A percentile compares a stretch with the other conserved stretches of the same genome.
Conservation (phyloP, 2,329 filamentous ascomycete genomes). For the Phialophora tarda region DNA sequence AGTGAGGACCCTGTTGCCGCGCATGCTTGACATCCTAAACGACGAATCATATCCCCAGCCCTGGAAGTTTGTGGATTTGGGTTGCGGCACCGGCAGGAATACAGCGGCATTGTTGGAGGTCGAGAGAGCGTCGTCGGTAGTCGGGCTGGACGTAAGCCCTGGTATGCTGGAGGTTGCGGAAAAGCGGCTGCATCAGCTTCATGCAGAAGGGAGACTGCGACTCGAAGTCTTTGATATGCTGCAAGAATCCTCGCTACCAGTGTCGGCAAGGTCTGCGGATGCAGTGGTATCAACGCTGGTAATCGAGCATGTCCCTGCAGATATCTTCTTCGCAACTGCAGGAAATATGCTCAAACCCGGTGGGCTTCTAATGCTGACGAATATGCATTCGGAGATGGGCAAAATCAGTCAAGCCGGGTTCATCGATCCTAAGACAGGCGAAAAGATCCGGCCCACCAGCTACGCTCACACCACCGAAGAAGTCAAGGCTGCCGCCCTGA, state of each 20-base stretch:
- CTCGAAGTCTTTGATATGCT: constrained; percentile 52
- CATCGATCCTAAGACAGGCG: constrained; percentile 57
- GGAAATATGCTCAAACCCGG: constrained; percentile 52
- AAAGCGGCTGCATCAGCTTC: constrained; percentile 15
- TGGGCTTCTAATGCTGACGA: constrained; percentile 65
- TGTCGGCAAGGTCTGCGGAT: constrained; percentile 36
- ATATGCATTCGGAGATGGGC: constrained; percentile 70
- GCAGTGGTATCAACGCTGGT: constrained; percentile 65
- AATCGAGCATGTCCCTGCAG: constrained; percentile 64
- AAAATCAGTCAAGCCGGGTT: constrained; percentile 66
- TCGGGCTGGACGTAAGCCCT: constrained; percentile 62
- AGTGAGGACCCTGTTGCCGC: constrained; percentile 58
- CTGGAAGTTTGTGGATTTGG: constrained; percentile 62
- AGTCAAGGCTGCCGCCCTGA: constrained; percentile 57
- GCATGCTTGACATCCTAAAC: constrained; percentile 50
- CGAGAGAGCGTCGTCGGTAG: constrained; percentile 45
- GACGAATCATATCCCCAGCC: constrained; percentile 24
- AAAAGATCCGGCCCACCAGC: constrained; percentile 65
- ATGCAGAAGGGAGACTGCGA: constrained; percentile 25
- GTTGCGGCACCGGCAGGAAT: constrained; percentile 70
- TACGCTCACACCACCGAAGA: constrained; percentile 62
- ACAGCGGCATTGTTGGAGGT: constrained; percentile 54
- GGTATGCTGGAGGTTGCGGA: constrained; percentile 64
- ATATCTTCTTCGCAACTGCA: constrained; percentile 62
- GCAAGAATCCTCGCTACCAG: constrained; percentile 38